These are phyloP conservation scores for Solanum lycopersicoides DNA, from an alignment of 257 asterid species.

Conservation along the genomic window DNA sequence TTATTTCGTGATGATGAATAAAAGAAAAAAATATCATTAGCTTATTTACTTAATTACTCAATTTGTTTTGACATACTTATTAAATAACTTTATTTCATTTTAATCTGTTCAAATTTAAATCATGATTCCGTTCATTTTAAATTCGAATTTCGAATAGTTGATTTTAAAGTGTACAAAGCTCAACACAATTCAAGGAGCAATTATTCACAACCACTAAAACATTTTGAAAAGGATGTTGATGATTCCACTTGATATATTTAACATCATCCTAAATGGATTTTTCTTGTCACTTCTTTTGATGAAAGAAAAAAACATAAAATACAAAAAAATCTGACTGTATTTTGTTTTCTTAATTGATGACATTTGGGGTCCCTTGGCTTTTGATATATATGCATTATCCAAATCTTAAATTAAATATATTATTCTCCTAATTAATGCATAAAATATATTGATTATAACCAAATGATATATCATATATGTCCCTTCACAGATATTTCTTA, in stretches of 20 bases:
- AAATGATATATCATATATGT: background rate
- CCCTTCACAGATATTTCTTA: no score
- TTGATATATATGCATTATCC: background rate
- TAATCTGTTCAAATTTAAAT: background rate
- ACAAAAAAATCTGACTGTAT: background rate
- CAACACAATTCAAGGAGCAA: background rate
- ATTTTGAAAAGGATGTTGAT: background rate
- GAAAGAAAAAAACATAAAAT: background rate
- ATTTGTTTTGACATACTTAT: background rate
- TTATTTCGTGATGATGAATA: background rate
- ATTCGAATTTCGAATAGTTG: accelerated
- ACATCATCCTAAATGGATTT: background rate
- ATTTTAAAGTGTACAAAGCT: background rate
- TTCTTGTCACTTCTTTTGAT: background rate
- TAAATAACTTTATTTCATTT: background rate
- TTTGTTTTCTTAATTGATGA: background rate
- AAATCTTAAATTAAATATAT: background rate
- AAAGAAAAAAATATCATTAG: no score
- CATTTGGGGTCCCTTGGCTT: background rate
- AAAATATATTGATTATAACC: background rate
- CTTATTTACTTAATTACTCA: no score
- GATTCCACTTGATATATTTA: background rate
- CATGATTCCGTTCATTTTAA: background rate
- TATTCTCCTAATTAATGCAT: background rate
- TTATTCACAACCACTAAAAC: background rate